Percentiles rank a stretch among this genome's conserved stretches.
Evolutionary conservation across 2,329 filamentous ascomycete genomes (phyloP).

Genomic region (Fusarium annulatum): DNA sequence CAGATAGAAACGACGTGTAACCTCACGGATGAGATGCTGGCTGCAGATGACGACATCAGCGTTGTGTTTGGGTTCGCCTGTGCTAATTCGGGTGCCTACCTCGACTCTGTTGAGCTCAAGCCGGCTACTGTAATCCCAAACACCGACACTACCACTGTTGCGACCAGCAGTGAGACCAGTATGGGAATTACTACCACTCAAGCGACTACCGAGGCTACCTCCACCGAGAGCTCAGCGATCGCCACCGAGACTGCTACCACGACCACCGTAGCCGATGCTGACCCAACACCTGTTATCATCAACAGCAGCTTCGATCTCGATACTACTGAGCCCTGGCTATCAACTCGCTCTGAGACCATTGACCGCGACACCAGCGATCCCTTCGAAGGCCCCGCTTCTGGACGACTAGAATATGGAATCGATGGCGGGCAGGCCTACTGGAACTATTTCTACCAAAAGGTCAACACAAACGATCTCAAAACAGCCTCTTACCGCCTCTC

Average conservation of each 20-base stretch:
- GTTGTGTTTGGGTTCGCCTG: not conserved
- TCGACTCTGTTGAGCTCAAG: not conserved
- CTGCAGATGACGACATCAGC: not conserved
- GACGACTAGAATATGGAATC: not conserved
- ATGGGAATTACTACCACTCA: not conserved
- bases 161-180: not conserved
- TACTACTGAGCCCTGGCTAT: not conserved
- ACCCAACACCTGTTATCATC: not conserved
- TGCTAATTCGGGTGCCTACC: not conserved
- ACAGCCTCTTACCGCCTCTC: not conserved
- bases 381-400: not conserved
- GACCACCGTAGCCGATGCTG: not conserved
- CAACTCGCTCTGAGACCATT: not conserved
- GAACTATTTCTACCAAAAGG: not conserved
- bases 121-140: not conserved
- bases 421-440: not conserved
- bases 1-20: not conserved
- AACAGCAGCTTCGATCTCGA: not conserved
- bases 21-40: not conserved
- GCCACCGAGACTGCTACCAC: not conserved
- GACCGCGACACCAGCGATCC: rapidly evolving
- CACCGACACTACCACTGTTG: not conserved
- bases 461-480: not conserved
- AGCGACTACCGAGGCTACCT: not conserved
- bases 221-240: not conserved